Percentiles rank a stretch among this genome's conserved stretches.
Evolutionary conservation across 306 rosid genomes (phyloP).

Genomic region (Spatholobus suberectus): DNA sequence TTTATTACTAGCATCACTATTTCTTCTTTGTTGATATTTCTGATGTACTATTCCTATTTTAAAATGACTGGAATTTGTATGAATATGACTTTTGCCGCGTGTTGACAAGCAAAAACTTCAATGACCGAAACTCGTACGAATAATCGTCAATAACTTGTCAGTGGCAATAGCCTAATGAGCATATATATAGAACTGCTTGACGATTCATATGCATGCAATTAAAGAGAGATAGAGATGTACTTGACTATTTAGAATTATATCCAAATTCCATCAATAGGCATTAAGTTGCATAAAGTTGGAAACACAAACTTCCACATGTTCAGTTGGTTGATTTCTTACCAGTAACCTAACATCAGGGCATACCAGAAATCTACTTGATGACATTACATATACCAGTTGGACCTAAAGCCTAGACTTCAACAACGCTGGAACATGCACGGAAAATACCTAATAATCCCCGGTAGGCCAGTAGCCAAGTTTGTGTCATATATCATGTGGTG

Average conservation of each 20-base stretch:
- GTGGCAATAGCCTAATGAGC: not conserved
- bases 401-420: slow-evolving; percentile 24
- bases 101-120: not conserved
- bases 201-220: not conserved
- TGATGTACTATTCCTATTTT: not conserved
- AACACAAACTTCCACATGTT: not conserved
- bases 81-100: not conserved
- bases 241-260: not conserved
- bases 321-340: not conserved
- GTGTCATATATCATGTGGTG: slow-evolving; percentile 16
- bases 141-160: not conserved
- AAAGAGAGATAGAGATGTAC: not conserved
- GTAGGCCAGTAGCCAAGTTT: not conserved
- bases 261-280: not conserved
- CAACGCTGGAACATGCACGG: slow-evolving; percentile 4
- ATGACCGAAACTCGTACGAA: not conserved
- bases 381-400: not conserved
- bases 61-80: not conserved
- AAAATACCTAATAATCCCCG: not conserved
- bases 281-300: not conserved
- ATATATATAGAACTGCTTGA: not conserved
- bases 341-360: not conserved
- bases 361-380: not conserved
- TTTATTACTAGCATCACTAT: not conserved
- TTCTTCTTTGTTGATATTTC: not conserved